Conservation (phyloP, 73 alveolate species). For the Tetrahymena elliotti region DNA sequence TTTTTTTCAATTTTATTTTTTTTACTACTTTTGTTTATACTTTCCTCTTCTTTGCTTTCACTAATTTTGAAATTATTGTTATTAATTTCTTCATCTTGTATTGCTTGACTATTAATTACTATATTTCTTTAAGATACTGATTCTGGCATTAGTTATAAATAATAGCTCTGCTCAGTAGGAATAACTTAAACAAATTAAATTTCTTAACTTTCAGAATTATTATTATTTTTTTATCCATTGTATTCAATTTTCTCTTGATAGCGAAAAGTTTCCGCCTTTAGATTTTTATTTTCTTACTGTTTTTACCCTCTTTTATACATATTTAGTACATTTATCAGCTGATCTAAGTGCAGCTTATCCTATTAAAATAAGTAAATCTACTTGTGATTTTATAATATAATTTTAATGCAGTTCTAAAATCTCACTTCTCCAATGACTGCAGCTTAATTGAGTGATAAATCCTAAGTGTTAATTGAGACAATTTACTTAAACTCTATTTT, state of each 20-base stretch:
- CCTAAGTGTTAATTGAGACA: background rate
- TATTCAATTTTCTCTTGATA: background rate
- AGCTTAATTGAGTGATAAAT: background rate
- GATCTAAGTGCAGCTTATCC: background rate
- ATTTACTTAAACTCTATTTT: background rate
- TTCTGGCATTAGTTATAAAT: background rate
- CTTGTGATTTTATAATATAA: background rate
- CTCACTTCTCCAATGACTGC: background rate
- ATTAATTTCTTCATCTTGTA: background rate
- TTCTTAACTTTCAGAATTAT: background rate
- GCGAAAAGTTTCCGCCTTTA: background rate
- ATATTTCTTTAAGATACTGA: background rate
- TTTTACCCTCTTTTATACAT: background rate
- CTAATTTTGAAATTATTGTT: background rate
- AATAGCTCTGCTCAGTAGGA: background rate
- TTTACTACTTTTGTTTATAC: background rate
- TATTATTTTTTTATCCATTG: background rate
- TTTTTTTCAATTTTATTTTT: background rate
- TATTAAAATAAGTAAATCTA: background rate
- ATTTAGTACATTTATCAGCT: background rate
- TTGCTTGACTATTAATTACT: background rate
- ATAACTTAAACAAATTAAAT: background rate
- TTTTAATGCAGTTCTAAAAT: background rate
- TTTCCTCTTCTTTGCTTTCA: background rate
- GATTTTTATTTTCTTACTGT: background rate